Conservation (phyloP, 106 monocot species). For the Platanthera guangdongensis region DNA sequence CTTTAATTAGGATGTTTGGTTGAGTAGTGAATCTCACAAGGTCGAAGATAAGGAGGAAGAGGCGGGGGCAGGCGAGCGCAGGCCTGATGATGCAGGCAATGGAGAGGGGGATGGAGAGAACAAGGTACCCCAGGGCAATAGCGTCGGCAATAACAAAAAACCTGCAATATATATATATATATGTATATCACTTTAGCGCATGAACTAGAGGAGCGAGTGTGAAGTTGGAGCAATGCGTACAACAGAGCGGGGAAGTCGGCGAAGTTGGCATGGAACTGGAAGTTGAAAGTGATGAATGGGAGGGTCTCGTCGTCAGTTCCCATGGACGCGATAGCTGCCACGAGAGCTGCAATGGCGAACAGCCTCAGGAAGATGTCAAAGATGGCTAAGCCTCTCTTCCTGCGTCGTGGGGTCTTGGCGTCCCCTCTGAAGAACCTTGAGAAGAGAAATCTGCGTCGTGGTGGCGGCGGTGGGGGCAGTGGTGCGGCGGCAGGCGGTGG, state of each 20-base stretch:
- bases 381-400: constrained; percentile 7
- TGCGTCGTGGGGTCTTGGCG: neutral
- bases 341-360: constrained; percentile 2
- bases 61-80: neutral
- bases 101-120: constrained; percentile 17
- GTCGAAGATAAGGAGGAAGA: constrained; percentile 11
- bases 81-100: neutral
- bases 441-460: neutral
- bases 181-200: neutral
- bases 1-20: neutral
- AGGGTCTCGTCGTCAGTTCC: constrained; percentile 19
- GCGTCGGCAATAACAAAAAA: constrained; percentile 18
- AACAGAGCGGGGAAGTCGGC: constrained; percentile 8
- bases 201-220: neutral
- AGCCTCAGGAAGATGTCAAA: constrained; percentile 14
- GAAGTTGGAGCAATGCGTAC: neutral
- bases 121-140: constrained; percentile 17
- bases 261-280: constrained; percentile 16
- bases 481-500: too few relatives aligned
- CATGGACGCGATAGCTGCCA: constrained; percentile 12
- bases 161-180: neutral
- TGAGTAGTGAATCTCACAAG: constrained; percentile 1
- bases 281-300: constrained; percentile 14
- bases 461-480: neutral
- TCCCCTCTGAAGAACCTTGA: constrained; percentile 1